Percentiles rank a stretch among this genome's conserved stretches.
Evolutionary conservation across 176 grass and related monocot species (phyloP).

Genomic region (Bothriochloa decipiens): DNA sequence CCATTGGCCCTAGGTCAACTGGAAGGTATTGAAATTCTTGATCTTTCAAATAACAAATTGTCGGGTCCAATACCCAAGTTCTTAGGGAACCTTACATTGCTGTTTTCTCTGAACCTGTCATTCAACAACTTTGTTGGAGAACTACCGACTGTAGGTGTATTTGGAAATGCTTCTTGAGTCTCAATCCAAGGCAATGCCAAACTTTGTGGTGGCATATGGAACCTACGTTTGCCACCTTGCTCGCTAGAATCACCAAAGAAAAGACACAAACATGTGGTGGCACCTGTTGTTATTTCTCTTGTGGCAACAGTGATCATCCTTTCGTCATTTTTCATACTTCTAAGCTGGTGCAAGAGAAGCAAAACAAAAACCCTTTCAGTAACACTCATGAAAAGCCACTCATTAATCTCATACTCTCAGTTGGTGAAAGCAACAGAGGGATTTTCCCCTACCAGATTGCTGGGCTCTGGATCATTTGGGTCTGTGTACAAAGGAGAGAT

Average conservation of each 20-base stretch:
- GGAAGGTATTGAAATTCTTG: constrained; percentile 12
- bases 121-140: constrained; percentile 50
- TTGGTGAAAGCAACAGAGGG: constrained; percentile 28
- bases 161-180: constrained; percentile 4
- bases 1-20: neutral
- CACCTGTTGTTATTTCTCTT: neutral
- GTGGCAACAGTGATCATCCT: neutral
- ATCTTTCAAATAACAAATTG: constrained; percentile 33
- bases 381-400: neutral
- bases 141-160: constrained; percentile 33
- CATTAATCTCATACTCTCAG: constrained; percentile 1
- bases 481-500: constrained; percentile 38
- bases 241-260: neutral
- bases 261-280: neutral
- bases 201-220: constrained; percentile 28
- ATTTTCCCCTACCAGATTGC: neutral
- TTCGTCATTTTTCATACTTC: neutral
- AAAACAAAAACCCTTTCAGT: neutral
- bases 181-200: constrained; percentile 33
- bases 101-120: constrained; percentile 12
- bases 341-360: neutral
- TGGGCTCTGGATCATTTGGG: constrained; percentile 43
- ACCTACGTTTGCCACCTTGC: constrained; percentile 31
- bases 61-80: constrained; percentile 23
- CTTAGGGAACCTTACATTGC: neutral